Evolutionary conservation across 345 rosid species (phyloP), one percentile per base, ranked within the genome.

Genomic region (Brassica carinata): DNA sequence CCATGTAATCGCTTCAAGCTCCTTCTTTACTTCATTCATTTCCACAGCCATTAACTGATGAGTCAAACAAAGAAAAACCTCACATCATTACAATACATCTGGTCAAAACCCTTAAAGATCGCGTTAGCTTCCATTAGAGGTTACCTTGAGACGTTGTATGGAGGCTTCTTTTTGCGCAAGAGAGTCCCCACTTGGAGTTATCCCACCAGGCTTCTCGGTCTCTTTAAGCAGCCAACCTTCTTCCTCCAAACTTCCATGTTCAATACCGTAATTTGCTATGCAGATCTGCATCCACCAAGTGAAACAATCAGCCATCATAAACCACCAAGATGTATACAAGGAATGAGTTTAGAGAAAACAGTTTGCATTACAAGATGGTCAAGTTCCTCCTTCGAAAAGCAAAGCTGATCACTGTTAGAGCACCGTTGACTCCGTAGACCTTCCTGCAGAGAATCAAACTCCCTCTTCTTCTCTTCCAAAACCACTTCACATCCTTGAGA

Each of bases 371-470:
- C 99, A 67, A 85, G 61, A 65, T 88, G 91, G 77, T 96, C 88
- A 14, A 96, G 92, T 74, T 96, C 98, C 85, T 89, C 90, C 83
- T 88, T 94, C 4, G 97, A 85, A 68, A 96, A 90, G 78, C 96
- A 96, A 77, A 93, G 62, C 6, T 67, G 77, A 5, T 57, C 77
- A 75, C 63, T 81, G 17, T 2, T 57, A 40, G 80, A 70, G 19
- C 83, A 81, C 63, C 92, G 89, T 76, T 89, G 87, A 82, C 87
- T 90, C 71, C 93, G 89, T 89, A 76, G 85, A 74, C 94, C 86
- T 80, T 92, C 91, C 65, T 84, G 91, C 72, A 96, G 81, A 30
- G 92, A 90, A 69, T 88, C 94, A 78, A 93, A 85, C 76, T 87
- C 92, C 83, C 63, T 90, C 79, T 58, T 96, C 84, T 90, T 96